Conservation (phyloP, 176 grass and related monocot species). For the Oryza punctata region DNA sequence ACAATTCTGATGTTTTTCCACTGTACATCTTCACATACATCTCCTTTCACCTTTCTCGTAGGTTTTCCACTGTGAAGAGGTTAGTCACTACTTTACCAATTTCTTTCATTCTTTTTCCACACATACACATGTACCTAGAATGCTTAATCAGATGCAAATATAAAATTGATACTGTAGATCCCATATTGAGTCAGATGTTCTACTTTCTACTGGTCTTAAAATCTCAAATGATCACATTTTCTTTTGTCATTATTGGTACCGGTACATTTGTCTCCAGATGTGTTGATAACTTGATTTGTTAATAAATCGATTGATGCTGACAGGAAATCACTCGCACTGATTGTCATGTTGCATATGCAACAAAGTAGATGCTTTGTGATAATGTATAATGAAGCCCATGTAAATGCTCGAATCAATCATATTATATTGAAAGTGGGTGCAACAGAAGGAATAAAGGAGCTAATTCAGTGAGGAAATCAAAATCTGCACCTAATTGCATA, state of each 20-base stretch:
- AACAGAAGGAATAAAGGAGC: constrained; percentile 53
- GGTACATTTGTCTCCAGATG: constrained; percentile 41
- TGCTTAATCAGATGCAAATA: constrained; percentile 46
- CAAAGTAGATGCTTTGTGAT: constrained; percentile 62
- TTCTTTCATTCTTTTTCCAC: constrained; percentile 62
- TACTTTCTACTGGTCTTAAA: constrained; percentile 6
- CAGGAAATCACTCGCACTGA: constrained; percentile 43
- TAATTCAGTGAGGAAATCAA: constrained; percentile 40
- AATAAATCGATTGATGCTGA: constrained; percentile 42
- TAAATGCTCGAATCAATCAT: constrained; percentile 57
- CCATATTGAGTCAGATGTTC: neutral
- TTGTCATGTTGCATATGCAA: constrained; percentile 52
- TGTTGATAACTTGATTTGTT: constrained; percentile 43
- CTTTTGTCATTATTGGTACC: constrained; percentile 39
- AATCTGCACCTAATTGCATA: constrained; percentile 29
- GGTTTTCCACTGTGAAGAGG: constrained; percentile 49
- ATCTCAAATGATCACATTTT: constrained; percentile 31
- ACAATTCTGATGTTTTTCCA: constrained; percentile 37
- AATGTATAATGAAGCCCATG: constrained; percentile 35
- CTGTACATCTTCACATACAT: constrained; percentile 47
- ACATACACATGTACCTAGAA: constrained; percentile 60
- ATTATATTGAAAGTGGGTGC: constrained; percentile 41
- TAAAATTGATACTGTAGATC: constrained; percentile 43
- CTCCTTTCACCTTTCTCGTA: constrained; percentile 44
- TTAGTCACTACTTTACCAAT: constrained; percentile 52